phyloP scores from a whole-genome alignment of 2,329 filamentous ascomycete species.

The Chlorencoelia australis region DNA sequence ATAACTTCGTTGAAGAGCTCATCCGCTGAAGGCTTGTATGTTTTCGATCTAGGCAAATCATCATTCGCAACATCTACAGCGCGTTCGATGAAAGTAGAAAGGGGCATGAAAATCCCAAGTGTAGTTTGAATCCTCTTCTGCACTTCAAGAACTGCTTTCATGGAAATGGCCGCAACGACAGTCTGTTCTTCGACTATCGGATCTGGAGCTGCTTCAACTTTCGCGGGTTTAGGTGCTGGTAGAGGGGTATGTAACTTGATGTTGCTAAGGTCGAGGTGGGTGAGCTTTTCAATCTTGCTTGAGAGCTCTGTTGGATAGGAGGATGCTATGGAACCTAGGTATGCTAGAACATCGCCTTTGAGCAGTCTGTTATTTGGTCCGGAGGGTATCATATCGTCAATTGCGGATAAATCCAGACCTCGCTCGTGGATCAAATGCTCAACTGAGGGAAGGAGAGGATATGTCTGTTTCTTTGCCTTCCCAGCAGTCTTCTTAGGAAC shows the following conservation, averaged over 20 bases:
- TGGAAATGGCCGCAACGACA: slow-evolving; percentile 65
- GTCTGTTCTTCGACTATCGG: slow-evolving; percentile 40
- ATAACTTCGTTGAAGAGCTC: slow-evolving; percentile 87
- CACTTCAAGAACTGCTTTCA: slow-evolving; percentile 67
- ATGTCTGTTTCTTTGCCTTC: slow-evolving; percentile 53
- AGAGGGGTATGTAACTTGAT: slow-evolving; percentile 61
- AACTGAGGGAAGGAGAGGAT: slow-evolving; percentile 76
- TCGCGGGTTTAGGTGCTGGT: slow-evolving; percentile 29
- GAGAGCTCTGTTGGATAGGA: slow-evolving; percentile 64
- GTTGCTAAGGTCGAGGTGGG: slow-evolving; percentile 87
- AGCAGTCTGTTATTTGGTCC: slow-evolving; percentile 82
- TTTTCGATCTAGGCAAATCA: slow-evolving; percentile 59
- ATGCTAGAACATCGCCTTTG: slow-evolving; percentile 91
- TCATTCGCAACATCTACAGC: slow-evolving; percentile 84
- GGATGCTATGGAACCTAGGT: slow-evolving; percentile 67
- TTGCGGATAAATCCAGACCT: slow-evolving; percentile 63
- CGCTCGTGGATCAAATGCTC: slow-evolving; percentile 71
- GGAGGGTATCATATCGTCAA: slow-evolving; percentile 74
- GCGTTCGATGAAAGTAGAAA: slow-evolving; percentile 78
- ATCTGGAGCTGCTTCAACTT: slow-evolving; percentile 32
- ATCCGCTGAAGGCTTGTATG: slow-evolving; percentile 57
- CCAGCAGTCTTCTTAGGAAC: slow-evolving; percentile 31
- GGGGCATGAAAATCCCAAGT: slow-evolving; percentile 69
- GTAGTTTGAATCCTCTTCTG: slow-evolving; percentile 71
- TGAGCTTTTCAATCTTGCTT: slow-evolving; percentile 60